Conservation (phyloP, 306 rosid genomes). For the Rubus parviflorus region DNA sequence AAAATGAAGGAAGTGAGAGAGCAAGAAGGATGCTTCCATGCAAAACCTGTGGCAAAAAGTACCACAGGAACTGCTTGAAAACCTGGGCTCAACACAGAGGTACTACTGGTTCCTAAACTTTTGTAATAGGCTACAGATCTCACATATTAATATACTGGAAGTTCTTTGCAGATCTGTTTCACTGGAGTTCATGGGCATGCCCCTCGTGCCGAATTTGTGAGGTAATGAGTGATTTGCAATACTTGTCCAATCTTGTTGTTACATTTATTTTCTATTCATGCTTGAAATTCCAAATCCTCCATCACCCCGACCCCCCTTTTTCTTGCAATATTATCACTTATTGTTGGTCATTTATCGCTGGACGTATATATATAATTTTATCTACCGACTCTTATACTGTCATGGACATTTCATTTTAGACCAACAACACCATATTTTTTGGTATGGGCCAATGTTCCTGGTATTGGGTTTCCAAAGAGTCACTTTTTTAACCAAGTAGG, state of each 20-base stretch:
- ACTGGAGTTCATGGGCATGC: slow-evolving; percentile 70
- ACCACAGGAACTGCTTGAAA: slow-evolving; percentile 91
- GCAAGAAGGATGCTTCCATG: slow-evolving; percentile 93
- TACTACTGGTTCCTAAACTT: slow-evolving; percentile 10
- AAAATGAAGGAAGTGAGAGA: slow-evolving; percentile 82
- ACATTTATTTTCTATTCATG: not conserved
- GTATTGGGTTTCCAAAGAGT: not conserved
- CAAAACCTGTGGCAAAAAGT: slow-evolving; percentile 89
- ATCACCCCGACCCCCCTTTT: too few relatives aligned
- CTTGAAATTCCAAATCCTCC: not conserved
- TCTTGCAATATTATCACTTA: too few relatives aligned
- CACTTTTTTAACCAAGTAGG: not conserved
- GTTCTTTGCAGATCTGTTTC: slow-evolving; percentile 50
- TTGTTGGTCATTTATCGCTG: not conserved
- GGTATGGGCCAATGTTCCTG: not conserved
- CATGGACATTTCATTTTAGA: not conserved
- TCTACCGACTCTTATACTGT: not conserved
- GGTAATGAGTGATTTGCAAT: slow-evolving; percentile 34
- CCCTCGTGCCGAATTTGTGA: slow-evolving; percentile 63
- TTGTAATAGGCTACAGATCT: not conserved
- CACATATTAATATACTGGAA: slow-evolving; percentile 7
- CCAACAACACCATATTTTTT: not conserved
- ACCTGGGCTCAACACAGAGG: slow-evolving; percentile 95
- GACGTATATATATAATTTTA: not conserved
- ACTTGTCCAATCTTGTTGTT: not conserved